These are phyloP conservation scores for Neonothopanus nambi DNA, from an alignment of 1,284 basidiomycete species.

Conservation along the genomic window DNA sequence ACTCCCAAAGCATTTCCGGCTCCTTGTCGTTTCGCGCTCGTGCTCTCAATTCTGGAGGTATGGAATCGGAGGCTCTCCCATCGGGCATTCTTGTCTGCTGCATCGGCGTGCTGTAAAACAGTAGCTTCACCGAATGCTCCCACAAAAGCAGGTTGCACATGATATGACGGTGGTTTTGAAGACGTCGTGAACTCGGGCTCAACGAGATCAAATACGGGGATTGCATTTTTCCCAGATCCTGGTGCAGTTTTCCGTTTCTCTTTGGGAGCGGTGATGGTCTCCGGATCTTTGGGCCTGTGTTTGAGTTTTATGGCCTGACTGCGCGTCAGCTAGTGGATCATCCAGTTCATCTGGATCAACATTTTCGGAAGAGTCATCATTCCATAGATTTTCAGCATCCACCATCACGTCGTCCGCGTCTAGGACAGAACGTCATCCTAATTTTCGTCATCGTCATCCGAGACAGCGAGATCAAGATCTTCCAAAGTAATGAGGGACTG, in stretches of 20 bases:
- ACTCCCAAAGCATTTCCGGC: slow-evolving; percentile 72
- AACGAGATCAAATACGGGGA: slow-evolving; percentile 73
- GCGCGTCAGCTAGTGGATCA: slow-evolving; percentile 57
- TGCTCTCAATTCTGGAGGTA: too few relatives aligned
- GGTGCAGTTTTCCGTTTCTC: too few relatives aligned
- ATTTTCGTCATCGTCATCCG: slow-evolving; percentile 41
- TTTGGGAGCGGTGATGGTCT: slow-evolving; percentile 34
- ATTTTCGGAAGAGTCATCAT: slow-evolving; percentile 23
- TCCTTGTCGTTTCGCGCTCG: too few relatives aligned
- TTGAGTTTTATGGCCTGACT: slow-evolving; percentile 26
- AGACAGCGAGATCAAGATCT: slow-evolving; percentile 70
- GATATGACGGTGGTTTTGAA: slow-evolving; percentile 34
- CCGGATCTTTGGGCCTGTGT: slow-evolving; percentile 18
- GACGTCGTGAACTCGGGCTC: slow-evolving; percentile 68
- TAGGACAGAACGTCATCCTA: slow-evolving; percentile 29
- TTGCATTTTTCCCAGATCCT: too few relatives aligned
- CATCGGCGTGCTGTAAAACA: too few relatives aligned
- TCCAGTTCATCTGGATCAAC: too few relatives aligned
- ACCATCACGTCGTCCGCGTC: slow-evolving; percentile 32
- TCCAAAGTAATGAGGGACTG: too few relatives aligned
- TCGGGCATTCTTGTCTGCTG: too few relatives aligned
- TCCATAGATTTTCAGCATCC: slow-evolving; percentile 36
- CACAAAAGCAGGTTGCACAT: slow-evolving; percentile 28
- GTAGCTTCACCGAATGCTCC: slow-evolving; percentile 80
- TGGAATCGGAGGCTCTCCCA: too few relatives aligned